Evolutionary conservation across 768 basidiomycete species (phyloP), one percentile per base, ranked within the genome.

Genomic region (Lyophyllum shimeji): DNA sequence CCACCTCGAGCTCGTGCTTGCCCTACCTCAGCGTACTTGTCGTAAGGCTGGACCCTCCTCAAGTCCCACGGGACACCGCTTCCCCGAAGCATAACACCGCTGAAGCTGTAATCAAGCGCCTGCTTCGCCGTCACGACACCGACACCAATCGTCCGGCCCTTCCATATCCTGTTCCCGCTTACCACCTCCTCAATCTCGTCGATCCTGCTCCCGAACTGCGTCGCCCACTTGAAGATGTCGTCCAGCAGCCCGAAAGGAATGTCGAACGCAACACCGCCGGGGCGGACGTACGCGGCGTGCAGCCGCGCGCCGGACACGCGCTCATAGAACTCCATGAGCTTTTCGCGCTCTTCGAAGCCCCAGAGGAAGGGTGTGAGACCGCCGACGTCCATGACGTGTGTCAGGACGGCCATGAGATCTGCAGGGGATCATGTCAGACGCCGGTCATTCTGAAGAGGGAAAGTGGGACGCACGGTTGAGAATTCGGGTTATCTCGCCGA

Each of bases 301-400:
- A 99, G 82, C 53, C 96, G 95, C 4, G 96, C 96, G 61, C 96
- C 96, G 8, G 95, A 98, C 39, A 98, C 96, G 54, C 96, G 94
- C 75, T 99, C 96, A 71, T 99, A 99, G 75, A 98, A 99, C 69
- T 99, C 96, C 96, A 98, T 98, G 60, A 98, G 85, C 79, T 99
- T 99, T 77, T 98, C 96, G 53, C 96, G 93, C 73, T 99, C 96
- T 74, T 98, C 96, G 80, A 98, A 98, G 64, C 96, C 96, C 95
- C 96, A 99, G 27, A 99, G 79, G 87, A 98, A 99, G 34, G 96
- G 96, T 1, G 96, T 99, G 9, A 99, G 84, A 56, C 93, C 96
- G 69, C 96, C 96, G 60, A 99, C 96, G 67, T 99, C 94, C 91
- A 94, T 95, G 50, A 91, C 88, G 72, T 95, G 93, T 1, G 95